phyloP scores from a whole-genome alignment of 192 early-diverging fungal genomes.

The Coemansia sp. region DNA sequence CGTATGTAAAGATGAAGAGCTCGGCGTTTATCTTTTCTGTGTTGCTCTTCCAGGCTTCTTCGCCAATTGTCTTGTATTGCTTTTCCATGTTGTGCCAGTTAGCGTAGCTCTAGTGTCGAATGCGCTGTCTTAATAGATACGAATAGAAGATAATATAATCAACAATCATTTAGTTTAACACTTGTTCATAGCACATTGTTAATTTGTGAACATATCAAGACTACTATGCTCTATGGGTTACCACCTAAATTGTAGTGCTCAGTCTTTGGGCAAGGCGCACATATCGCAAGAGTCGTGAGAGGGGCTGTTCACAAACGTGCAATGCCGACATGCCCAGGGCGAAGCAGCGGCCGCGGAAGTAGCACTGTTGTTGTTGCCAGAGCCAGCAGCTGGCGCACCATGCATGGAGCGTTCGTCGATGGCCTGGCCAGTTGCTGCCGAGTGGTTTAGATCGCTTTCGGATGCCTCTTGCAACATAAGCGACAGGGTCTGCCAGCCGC shows the following conservation, averaged over 20 bases:
- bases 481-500: conserved; percentile 49
- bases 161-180: not conserved
- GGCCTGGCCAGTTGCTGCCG: conserved; percentile 8
- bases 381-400: too few relatives aligned
- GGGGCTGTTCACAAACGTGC: conserved; percentile 42
- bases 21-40: conserved; percentile 97
- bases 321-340: conserved; percentile 49
- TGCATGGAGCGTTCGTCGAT: not conserved
- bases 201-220: not conserved
- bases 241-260: not conserved
- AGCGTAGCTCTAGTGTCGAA: not conserved
- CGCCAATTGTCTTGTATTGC: conserved; percentile 80
- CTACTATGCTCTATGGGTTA: not conserved
- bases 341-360: not conserved
- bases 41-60: conserved; percentile 94
- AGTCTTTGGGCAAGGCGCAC: conserved; percentile 46
- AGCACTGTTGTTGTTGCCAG: not conserved
- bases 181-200: not conserved
- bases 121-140: not conserved
- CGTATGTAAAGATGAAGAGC: conserved; percentile 97
- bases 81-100: conserved; percentile 53
- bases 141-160: conserved; percentile 9
- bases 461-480: conserved; percentile 43
- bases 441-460: conserved; percentile 28
- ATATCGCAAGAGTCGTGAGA: conserved; percentile 42